Percentiles rank a stretch among this genome's conserved stretches.
These are phyloP conservation scores for Phytopythium oedochilum DNA, from an alignment of 352 stramenopile species.

Conservation along the genomic window DNA sequence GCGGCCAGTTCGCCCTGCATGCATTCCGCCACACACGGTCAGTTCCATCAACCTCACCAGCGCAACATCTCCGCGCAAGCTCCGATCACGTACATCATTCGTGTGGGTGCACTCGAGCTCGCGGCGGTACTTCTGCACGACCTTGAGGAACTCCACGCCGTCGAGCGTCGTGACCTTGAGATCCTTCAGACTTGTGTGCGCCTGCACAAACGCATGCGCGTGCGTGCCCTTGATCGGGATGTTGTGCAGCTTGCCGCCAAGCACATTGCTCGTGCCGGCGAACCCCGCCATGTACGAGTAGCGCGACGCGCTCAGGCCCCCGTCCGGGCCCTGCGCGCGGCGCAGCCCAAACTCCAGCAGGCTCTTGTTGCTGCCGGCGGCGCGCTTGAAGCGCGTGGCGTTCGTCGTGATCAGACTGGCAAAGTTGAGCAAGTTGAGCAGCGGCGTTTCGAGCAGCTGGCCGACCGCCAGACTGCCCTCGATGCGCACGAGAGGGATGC, in stretches of 20 bases:
- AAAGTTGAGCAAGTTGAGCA: conserved; percentile 98
- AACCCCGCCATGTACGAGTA: conserved; percentile 99
- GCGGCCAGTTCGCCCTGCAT: conserved; percentile 95
- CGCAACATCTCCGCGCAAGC: neutral
- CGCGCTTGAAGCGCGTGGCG: conserved; percentile 94
- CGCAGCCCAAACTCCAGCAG: conserved; percentile 93
- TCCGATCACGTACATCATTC: conserved; percentile 58
- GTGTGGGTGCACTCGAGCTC: conserved; percentile 67
- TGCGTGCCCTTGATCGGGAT: conserved; percentile 97
- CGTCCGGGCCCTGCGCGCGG: conserved; percentile 95
- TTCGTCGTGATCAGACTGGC: conserved; percentile 97
- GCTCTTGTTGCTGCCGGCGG: conserved; percentile 82
- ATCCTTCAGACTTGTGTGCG: conserved; percentile 92
- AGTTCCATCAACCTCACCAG: conserved; percentile 1
- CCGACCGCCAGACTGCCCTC: conserved; percentile 92
- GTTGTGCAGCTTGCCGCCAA: conserved; percentile 94
- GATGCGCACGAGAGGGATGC: conserved; percentile 92
- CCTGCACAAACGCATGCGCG: conserved; percentile 97
- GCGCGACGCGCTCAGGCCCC: conserved; percentile 94
- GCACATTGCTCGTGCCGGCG: conserved; percentile 96
- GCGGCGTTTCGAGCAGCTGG: conserved; percentile 97
- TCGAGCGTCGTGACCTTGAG: conserved; percentile 67
- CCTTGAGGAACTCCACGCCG: conserved; percentile 76
- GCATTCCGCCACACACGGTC: neutral
- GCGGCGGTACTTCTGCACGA: conserved; percentile 77